Base-by-base conservation (phyloP, 805 yeast genomes). In the Kregervanrija delftensis region DNA sequence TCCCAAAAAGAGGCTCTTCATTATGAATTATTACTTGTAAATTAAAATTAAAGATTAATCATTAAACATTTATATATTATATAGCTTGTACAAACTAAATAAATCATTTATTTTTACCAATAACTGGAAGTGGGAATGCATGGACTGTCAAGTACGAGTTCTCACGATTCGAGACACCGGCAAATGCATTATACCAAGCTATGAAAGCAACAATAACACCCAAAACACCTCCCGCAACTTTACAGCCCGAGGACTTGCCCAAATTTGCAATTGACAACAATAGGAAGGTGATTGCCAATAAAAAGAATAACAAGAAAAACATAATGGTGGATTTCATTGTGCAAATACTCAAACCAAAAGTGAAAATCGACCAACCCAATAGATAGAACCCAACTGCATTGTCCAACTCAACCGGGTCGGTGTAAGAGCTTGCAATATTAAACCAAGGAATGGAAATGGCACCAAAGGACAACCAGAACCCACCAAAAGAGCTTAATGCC, bases 381-480 rank as follows among this genome's bases (percentile, higher is more conserved):
- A 79, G 57, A 59, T 68, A 79, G 52, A 81, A 74, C 2, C 85
- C 87, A 28, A 75, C 52, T 1, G 78, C 82, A 50, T 78, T 74
- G 36, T 59, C 59, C 16, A 71, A 59, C 54, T 74, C 79, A 13
- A 62, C 57, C 6, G 68, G 63, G 46, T 71, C 71, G 5, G 64
- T 71, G 33, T 64, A 65, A 50, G 80, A 76, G 5, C 74, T 74
- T 2, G 74, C 64, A 30, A 79, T 74, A 22, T 79, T 80, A 58
- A 80, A 81, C 57, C 75, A 73, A 40, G 79, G 81, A 40, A 76
- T 71, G 46, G 65, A 61, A 32, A 83, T 74, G 31, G 84, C 84
- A 48, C 82, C 89, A 69, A 78, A 83, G 28, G 81, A 69, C 68
- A 81, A 76, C 91, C 91, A 83, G 61, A 83, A 83, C 3, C 87